Conservation (phyloP, 1,139 yeast species). For the Candida albicans region DNA sequence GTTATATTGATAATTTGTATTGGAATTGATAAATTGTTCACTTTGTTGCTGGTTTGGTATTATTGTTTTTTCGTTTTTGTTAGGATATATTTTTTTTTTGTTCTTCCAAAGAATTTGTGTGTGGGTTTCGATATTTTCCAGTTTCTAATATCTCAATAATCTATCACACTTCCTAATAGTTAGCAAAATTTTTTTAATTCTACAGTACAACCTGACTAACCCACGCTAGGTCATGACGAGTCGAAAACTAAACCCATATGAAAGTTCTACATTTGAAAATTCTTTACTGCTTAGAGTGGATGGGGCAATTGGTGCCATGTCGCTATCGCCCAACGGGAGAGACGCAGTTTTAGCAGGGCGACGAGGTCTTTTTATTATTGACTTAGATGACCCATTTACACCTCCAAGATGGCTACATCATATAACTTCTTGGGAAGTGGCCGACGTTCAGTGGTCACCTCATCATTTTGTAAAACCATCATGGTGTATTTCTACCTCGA, state of each 20-base stretch:
- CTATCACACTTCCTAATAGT: neutral
- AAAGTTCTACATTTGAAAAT: slow-evolving; percentile 67
- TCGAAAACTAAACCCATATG: slow-evolving; percentile 24
- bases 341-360: slow-evolving; percentile 93
- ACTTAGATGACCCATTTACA: slow-evolving; percentile 90
- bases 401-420: slow-evolving; percentile 95
- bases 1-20: neutral
- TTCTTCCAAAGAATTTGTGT: no score
- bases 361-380: slow-evolving; percentile 84
- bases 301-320: slow-evolving; percentile 91
- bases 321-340: slow-evolving; percentile 87
- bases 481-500: slow-evolving; percentile 92
- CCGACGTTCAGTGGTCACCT: slow-evolving; percentile 98
- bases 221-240: slow-evolving; percentile 7
- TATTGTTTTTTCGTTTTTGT: neutral
- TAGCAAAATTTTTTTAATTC: no score
- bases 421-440: slow-evolving; percentile 95
- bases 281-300: slow-evolving; percentile 84
- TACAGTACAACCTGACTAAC: no score
- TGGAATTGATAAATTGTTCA: neutral
- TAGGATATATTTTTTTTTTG: slow-evolving; percentile 2
- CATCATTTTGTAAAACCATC: slow-evolving; percentile 73
- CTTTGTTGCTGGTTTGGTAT: no score
- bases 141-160: no score
- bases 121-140: slow-evolving; percentile 1